Percentiles rank a stretch among this genome's conserved stretches.
Conservation (phyloP, 139 green algal species). For the Chlamydomonas schloesseri region DNA sequence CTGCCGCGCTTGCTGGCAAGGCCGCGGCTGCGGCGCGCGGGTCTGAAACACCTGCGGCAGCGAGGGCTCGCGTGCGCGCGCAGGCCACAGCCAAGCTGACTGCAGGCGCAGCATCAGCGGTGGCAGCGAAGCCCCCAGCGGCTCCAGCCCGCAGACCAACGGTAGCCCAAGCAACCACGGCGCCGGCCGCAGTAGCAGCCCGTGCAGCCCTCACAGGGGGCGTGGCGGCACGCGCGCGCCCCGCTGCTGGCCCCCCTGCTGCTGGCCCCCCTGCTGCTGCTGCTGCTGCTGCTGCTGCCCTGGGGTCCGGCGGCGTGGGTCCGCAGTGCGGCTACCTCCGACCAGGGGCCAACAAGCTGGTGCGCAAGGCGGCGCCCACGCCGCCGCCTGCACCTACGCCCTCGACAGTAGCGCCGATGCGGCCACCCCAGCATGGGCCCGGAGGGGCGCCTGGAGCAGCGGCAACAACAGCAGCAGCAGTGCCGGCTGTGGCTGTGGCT, state of each 20-base stretch:
- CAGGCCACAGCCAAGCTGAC: neutral
- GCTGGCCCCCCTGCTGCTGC: neutral
- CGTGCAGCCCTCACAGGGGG: too few relatives aligned
- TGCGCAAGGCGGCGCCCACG: neutral
- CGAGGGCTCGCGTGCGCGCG: too few relatives aligned
- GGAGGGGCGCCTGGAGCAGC: neutral
- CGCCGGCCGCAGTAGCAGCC: neutral
- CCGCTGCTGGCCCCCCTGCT: too few relatives aligned
- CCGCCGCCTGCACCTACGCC: neutral
- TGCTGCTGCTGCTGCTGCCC: neutral
- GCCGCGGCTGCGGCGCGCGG: too few relatives aligned
- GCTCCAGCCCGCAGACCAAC: neutral
- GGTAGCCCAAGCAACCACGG: neutral
- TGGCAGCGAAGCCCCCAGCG: neutral
- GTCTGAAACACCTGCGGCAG: neutral
- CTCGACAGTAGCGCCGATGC: too few relatives aligned
- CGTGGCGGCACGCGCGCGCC: too few relatives aligned
- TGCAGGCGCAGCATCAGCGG: too few relatives aligned
- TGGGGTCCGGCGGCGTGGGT: neutral
- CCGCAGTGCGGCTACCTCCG: neutral
- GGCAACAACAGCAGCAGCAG: neutral
- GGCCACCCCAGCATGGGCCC: neutral
- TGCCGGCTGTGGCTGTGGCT: neutral
- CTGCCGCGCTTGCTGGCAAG: too few relatives aligned
- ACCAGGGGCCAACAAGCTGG: constrained; percentile 8